phyloP scores from a whole-genome alignment of 768 basidiomycete species.

The Termitomyces sp. region DNA sequence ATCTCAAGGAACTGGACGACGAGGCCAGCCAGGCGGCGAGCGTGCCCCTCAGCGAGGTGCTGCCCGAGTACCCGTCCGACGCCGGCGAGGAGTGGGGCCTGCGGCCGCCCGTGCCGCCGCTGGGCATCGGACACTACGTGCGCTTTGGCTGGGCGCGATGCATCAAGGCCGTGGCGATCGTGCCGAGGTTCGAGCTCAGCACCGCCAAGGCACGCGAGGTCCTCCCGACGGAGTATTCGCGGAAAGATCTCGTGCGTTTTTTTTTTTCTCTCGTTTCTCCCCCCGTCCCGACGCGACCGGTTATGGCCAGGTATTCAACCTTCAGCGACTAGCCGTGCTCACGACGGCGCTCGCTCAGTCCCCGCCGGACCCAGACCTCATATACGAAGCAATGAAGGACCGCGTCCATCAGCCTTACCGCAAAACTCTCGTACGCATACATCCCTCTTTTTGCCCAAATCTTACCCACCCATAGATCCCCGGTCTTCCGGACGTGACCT shows the following conservation, averaged over 20 bases:
- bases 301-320: conserved; percentile 82
- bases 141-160: conserved; percentile 79
- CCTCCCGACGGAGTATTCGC: conserved; percentile 77
- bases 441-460: too few species aligned
- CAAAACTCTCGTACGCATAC: conserved; percentile 62
- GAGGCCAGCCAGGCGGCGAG: conserved; percentile 78
- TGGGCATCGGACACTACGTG: conserved; percentile 91
- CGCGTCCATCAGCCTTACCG: conserved; percentile 96
- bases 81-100: conserved; percentile 90
- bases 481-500: conserved; percentile 89
- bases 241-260: conserved; percentile 80
- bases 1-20: conserved; percentile 83
- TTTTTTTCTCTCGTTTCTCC: too few species aligned
- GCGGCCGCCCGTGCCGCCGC: conserved; percentile 81
- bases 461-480: too few species aligned
- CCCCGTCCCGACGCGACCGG: too few species aligned
- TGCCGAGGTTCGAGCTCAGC: conserved; percentile 92
- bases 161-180: conserved; percentile 91
- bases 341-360: conserved; percentile 89
- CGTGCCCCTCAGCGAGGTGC: conserved; percentile 91
- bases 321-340: conserved; percentile 92
- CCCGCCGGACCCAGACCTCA: conserved; percentile 93
- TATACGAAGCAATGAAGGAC: conserved; percentile 99
- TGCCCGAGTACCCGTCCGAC: conserved; percentile 93
- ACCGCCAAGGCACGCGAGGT: conserved; percentile 92